Percentiles rank a stretch among this genome's conserved stretches.
Evolutionary conservation across 441 rosid species (phyloP).

Genomic region (Euphorbia schlechtendalii): DNA sequence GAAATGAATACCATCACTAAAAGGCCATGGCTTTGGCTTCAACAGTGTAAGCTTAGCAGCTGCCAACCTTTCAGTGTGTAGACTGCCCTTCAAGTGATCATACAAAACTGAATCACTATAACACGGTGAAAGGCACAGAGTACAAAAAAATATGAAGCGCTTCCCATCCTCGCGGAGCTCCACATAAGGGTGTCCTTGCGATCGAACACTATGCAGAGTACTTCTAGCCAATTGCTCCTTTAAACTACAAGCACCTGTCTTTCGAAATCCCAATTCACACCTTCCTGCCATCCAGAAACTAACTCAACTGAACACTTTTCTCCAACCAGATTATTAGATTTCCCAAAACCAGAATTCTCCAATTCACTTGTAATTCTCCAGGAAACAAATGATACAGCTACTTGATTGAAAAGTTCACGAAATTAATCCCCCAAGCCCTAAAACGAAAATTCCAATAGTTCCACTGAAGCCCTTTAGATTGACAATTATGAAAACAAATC

Average conservation of each 20-base stretch:
- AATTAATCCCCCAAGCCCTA: not conserved
- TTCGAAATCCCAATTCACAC: constrained; percentile 49
- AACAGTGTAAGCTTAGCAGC: constrained; percentile 69
- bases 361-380: not conserved
- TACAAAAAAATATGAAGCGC: constrained; percentile 70
- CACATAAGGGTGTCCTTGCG: constrained; percentile 66
- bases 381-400: constrained; percentile 3
- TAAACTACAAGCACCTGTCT: constrained; percentile 35
- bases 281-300: constrained; percentile 44
- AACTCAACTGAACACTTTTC: constrained; percentile 12
- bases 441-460: not conserved
- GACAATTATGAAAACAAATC: not conserved
- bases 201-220: constrained; percentile 51
- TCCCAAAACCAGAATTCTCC: not conserved
- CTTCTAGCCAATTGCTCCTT: constrained; percentile 63
- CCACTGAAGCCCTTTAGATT: constrained; percentile 5
- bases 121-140: constrained; percentile 78
- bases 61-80: constrained; percentile 60
- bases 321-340: constrained; percentile 8
- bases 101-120: constrained; percentile 63
- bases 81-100: constrained; percentile 75
- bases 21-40: constrained; percentile 82
- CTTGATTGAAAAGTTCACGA: not conserved
- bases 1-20: constrained; percentile 78
- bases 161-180: constrained; percentile 81